Conservation (phyloP, 2,329 filamentous ascomycete genomes). For the Blastomyces emzantsi region DNA sequence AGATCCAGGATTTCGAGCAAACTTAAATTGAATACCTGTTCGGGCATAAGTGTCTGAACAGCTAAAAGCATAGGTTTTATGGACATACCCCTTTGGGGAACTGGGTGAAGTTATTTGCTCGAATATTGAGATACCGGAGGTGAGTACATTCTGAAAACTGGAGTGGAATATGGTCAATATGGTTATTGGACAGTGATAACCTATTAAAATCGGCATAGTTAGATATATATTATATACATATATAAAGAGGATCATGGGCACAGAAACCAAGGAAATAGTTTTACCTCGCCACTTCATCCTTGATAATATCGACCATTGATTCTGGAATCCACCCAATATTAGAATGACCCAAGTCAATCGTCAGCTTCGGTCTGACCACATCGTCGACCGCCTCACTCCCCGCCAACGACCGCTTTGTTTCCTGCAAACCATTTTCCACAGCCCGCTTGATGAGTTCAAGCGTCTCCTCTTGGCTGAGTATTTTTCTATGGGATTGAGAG, state of each 20-base stretch:
- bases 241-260: not conserved
- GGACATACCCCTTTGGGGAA: slow-evolving; percentile 55
- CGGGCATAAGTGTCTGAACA: slow-evolving; percentile 20
- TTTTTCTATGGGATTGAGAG: slow-evolving; percentile 21
- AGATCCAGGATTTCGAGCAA: slow-evolving; percentile 90
- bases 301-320: slow-evolving; percentile 44
- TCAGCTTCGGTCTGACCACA: slow-evolving; percentile 42
- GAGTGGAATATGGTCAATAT: slow-evolving; percentile 41
- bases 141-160: slow-evolving; percentile 42
- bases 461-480: slow-evolving; percentile 37
- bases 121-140: slow-evolving; percentile 43
- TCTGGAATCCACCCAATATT: slow-evolving; percentile 42
- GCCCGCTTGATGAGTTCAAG: slow-evolving; percentile 38
- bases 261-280: slow-evolving; percentile 12
- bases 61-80: not conserved
- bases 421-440: slow-evolving; percentile 40
- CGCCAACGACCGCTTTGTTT: slow-evolving; percentile 40
- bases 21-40: slow-evolving; percentile 71
- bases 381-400: slow-evolving; percentile 39
- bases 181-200: slow-evolving; percentile 44
- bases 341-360: slow-evolving; percentile 44
- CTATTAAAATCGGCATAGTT: slow-evolving; percentile 22
- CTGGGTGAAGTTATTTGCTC: slow-evolving; percentile 45
- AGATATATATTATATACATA: slow-evolving; percentile 8
- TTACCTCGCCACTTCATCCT: slow-evolving; percentile 45